Base-by-base conservation (phyloP, 305 asterid genomes). In the Fraxinus ornus region DNA sequence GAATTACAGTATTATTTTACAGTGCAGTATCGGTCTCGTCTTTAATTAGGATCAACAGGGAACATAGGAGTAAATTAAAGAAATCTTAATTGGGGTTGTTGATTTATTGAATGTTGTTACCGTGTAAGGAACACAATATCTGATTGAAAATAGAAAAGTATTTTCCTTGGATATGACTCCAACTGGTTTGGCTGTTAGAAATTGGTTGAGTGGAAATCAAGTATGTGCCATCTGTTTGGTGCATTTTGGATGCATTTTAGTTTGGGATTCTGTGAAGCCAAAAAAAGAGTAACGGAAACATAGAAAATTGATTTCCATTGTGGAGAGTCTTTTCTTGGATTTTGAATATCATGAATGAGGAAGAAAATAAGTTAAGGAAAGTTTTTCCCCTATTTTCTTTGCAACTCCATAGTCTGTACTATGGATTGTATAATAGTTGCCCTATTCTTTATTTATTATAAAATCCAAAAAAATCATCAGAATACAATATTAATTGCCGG, bases 161-260 rank as follows among this genome's bases (percentile, higher is more conserved):
- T 24, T 2, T n/a, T n/a, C 68, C 7, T 57, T 19, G 28, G 26
- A 57, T n/a, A 66, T 17, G 10, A 62, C 73, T 9, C 74, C 74
- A 66, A 26, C 19, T 66, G 30, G 64, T 82, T 74, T 1, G 28
- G 72, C 37, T 71, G 32, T 9, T 21, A 13, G 78, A 77, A 19
- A 37, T 62, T 33, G 72, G 81, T 52, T 49, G 68, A 68, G 60
- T 22, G 82, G 17, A 24, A 41, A 71, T 37, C 26, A 15, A 15
- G 73, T 79, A 30, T 60, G 83, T 32, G 70, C 64, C 26, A 77
- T 77, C 62, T 32, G 62, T 28, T 49, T 80, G 80, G 77, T 60
- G 8, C 15, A 21, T 55, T 77, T 44, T 75, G 78, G 81, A 79
- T 80, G 64, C 80, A 78, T 80, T 83, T 76, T 80, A 37, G 60